Evolutionary conservation across 139 green algal species (phyloP), one percentile per base, ranked within the genome.

Genomic region (Yamagishiella unicocca): DNA sequence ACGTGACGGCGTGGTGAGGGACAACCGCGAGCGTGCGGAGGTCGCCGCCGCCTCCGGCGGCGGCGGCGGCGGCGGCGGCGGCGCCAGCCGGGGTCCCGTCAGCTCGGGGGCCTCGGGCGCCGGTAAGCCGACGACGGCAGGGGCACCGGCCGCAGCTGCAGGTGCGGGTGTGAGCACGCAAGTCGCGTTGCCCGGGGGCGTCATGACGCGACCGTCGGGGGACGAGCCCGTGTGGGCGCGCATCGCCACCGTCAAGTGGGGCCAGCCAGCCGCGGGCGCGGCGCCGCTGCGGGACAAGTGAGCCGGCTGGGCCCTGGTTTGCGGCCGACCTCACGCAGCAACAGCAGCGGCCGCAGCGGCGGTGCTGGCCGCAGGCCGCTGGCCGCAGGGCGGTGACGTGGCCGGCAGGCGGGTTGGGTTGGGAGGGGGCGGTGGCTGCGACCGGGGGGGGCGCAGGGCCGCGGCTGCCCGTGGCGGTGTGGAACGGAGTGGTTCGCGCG

Each of bases 201-300:
- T 84, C 17, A 83, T 86, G 76, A 50, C 79, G 10, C 74, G 31
- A 25, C 62, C 89, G 5, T 46, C 72, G 21, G 33, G 25, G 2
- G 81, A 89, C 0, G 89, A 87, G 66, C 80, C 89, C 29, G 29
- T 38, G 0, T 92, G 89, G 85, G 61, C 75, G 8, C 80, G 85
- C 29, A 92, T 92, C 42, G 70, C 79, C 2, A 90, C 85, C n/a
- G 89, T 92, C 22, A 84, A 82, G 29, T 92, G 80, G 85, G 82
- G 72, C 46, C 70, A 55, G 37, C 42, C 70, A 24, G 37, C 38
- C 6, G 68, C 68, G 19, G 68, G 22, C 4, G 38, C 68, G 35
- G 38, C n/a, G n/a, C n/a, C n/a, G n/a, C n/a, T n/a, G n/a, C n/a
- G n/a, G n/a, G n/a, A n/a, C n/a, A n/a, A n/a, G n/a, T n/a, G n/a